Evolutionary conservation across 2,329 filamentous ascomycete species (phyloP), one percentile per base, ranked within the genome.

Genomic region (Chlorencoelia australis): DNA sequence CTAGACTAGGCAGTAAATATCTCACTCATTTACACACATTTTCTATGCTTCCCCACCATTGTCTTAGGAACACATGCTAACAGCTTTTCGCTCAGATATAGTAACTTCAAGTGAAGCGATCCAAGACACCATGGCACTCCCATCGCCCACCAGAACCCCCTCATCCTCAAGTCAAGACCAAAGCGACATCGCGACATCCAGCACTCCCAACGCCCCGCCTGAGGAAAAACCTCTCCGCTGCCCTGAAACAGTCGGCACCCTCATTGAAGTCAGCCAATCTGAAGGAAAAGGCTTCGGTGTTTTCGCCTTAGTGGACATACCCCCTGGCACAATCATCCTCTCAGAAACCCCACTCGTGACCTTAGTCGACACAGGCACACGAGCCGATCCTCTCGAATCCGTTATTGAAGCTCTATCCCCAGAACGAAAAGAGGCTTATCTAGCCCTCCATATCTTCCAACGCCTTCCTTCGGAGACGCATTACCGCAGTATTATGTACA

Each of bases 241-340:
- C 15, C 49, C 48, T 4, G 48, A 52, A 11, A 51, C 48, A 1
- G 27, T 51, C 7, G 43, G 42, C 14, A 40, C 21, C 3, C 19
- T 52, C 3, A 44, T 49, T n/a, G 39, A 48, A 24, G 30, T 50
- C 16, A 41, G 35, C 8, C 26, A 35, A 7, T 34, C 45, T 8
- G 42, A 45, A 22, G 25, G 29, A 13, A 47, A 43, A 28, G 47
- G 46, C 17, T 40, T 49, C 7, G 51, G 50, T 7, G 33, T 53
- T 27, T 52, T 52, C 21, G 46, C 51, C 1, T 29, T 42, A 11
- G 18, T 26, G 10, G 43, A 47, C 22, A 48, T 53, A 13, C 29
- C 33, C 2, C 26, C 44, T 13, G 42, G 42, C 9, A 45, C 40
- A 7, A 21, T 49, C 9, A 32, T 54, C 19, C 37, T 52, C 8